These are phyloP conservation scores for Aureobasidium vineae DNA, from an alignment of 2,329 filamentous ascomycete genomes.

Conservation along the genomic window DNA sequence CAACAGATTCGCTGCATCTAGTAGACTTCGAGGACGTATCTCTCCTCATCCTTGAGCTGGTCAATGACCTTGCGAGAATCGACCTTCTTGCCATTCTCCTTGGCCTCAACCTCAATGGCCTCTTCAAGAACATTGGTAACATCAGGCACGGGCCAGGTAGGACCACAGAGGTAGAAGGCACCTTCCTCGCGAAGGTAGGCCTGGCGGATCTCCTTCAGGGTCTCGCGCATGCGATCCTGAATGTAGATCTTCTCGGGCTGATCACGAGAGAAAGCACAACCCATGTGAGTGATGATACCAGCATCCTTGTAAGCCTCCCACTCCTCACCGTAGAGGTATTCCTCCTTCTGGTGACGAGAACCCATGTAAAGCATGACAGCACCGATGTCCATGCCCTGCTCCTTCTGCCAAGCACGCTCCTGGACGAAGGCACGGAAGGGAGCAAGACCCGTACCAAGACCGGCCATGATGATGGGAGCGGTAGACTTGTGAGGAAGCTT, in stretches of 20 bases:
- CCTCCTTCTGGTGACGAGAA: conserved; percentile 93
- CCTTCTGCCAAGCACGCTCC: conserved; percentile 96
- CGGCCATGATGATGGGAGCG: conserved; percentile 96
- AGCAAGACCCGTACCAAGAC: conserved; percentile 93
- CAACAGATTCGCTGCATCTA: conserved; percentile 47
- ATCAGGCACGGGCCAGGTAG: conserved; percentile 97
- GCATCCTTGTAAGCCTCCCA: conserved; percentile 98
- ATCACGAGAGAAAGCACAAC: conserved; percentile 91
- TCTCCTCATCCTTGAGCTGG: conserved; percentile 87
- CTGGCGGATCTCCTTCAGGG: conserved; percentile 74
- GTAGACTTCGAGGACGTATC: conserved; percentile 97
- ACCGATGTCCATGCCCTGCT: conserved; percentile 94
- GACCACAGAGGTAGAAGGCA: conserved; percentile 94
- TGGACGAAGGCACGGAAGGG: conserved; percentile 99
- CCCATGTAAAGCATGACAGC: conserved; percentile 94
- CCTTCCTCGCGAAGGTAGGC: conserved; percentile 86
- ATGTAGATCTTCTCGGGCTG: conserved; percentile 99
- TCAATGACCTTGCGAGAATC: conserved; percentile 91
- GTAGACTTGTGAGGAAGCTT: conserved; percentile 88
- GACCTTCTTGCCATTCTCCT: conserved; percentile 71
- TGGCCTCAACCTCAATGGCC: conserved; percentile 75
- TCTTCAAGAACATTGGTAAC: conserved; percentile 93
- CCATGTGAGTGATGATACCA: conserved; percentile 90
- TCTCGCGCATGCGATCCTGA: conserved; percentile 95
- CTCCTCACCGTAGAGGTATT: conserved; percentile 98